Conservation (phyloP, 345 rosid genomes). For the Salix dunnii region DNA sequence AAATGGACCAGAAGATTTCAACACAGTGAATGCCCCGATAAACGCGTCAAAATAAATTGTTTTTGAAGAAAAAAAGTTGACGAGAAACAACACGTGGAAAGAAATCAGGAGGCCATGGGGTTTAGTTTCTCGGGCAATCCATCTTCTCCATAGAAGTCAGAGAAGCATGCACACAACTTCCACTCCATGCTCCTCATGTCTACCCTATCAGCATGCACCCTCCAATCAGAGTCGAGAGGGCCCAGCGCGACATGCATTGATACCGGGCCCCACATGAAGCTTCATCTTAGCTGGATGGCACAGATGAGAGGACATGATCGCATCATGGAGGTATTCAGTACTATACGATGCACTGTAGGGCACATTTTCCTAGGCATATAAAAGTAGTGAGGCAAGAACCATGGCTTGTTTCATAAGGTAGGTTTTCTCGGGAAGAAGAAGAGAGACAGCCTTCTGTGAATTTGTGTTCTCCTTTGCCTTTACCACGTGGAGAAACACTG, state of each 20-base stretch:
- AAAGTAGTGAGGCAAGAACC: neutral
- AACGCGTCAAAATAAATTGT: too few species aligned
- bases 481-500: too few species aligned
- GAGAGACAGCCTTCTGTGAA: too few species aligned
- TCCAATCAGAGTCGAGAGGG: neutral
- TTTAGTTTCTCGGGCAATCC: too few species aligned
- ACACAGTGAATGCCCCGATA: too few species aligned
- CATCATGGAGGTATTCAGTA: neutral
- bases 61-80: too few species aligned
- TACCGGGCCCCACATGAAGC: slow-evolving; percentile 4
- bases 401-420: slow-evolving; percentile 17
- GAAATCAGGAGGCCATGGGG: neutral
- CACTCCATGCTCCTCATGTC: neutral
- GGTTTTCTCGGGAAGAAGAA: too few species aligned
- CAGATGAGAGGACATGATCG: neutral
- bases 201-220: neutral
- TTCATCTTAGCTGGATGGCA: slow-evolving; percentile 31
- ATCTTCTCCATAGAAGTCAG: neutral
- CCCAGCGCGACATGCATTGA: neutral
- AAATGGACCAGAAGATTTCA: too few species aligned
- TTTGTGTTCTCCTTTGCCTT: too few species aligned
- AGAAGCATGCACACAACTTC: neutral
- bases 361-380: slow-evolving; percentile 9
- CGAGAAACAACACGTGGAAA: neutral
- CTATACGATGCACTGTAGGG: neutral